phyloP scores from a whole-genome alignment of 2,329 filamentous ascomycete genomes.

The Penicillium sp. region DNA sequence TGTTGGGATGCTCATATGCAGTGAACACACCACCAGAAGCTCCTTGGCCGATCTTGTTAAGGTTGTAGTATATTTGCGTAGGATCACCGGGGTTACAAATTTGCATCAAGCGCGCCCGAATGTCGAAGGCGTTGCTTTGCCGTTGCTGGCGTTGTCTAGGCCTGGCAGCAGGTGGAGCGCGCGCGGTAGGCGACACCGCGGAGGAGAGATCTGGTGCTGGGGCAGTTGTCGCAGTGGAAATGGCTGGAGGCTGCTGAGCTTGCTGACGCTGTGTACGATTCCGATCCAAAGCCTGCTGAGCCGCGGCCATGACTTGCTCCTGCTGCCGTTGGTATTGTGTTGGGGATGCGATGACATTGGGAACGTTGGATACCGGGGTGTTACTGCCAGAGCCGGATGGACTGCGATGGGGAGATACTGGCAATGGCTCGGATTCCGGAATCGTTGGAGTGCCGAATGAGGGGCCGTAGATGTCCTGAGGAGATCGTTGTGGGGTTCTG shows the following conservation, averaged over 20 bases:
- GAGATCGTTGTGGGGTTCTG: slow-evolving; percentile 48
- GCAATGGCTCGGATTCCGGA: slow-evolving; percentile 55
- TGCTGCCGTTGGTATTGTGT: slow-evolving; percentile 65
- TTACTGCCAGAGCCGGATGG: slow-evolving; percentile 66
- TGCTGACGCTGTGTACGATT: slow-evolving; percentile 69
- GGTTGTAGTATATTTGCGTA: slow-evolving; percentile 75
- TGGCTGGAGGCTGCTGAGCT: slow-evolving; percentile 35
- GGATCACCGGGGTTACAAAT: slow-evolving; percentile 92
- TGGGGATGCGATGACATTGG: slow-evolving; percentile 37
- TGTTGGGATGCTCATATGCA: slow-evolving; percentile 77
- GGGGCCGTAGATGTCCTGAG: slow-evolving; percentile 51
- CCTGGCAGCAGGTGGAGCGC: slow-evolving; percentile 57
- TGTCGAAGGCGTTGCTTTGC: slow-evolving; percentile 76
- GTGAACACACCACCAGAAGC: slow-evolving; percentile 95
- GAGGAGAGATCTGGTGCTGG: slow-evolving; percentile 35
- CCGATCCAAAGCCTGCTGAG: slow-evolving; percentile 71
- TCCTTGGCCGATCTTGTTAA: slow-evolving; percentile 95
- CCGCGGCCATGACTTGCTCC: slow-evolving; percentile 74
- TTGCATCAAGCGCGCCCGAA: slow-evolving; percentile 74
- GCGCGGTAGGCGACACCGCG: slow-evolving; percentile 34
- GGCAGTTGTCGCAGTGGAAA: slow-evolving; percentile 40
- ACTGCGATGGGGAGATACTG: slow-evolving; percentile 64
- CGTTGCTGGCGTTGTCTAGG: slow-evolving; percentile 72
- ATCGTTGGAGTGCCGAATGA: slow-evolving; percentile 50
- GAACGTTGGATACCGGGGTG: slow-evolving; percentile 46